Evolutionary conservation across 1,139 yeast species (phyloP).

Genomic region (Debaryomyces coudertii): DNA sequence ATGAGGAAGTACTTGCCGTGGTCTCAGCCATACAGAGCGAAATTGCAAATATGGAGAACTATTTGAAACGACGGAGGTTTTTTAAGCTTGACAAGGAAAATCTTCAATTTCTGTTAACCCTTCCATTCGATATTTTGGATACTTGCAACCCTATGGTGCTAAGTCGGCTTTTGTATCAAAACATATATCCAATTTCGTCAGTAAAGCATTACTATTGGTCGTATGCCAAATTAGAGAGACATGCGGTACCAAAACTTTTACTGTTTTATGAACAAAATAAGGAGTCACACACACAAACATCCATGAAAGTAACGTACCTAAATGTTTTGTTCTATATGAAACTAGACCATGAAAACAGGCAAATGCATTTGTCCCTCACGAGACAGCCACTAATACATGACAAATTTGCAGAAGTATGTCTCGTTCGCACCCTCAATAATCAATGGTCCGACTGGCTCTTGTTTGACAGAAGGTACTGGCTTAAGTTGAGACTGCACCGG

Average conservation of each 20-base stretch:
- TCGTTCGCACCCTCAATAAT: constrained; percentile 7
- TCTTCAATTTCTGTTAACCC: constrained; percentile 6
- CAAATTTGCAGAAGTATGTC: constrained; percentile 15
- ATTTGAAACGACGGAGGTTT: constrained; percentile 7
- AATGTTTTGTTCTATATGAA: constrained; percentile 27
- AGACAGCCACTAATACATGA: constrained; percentile 31
- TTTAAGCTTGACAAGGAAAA: constrained; percentile 6
- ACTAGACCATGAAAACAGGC: constrained; percentile 9
- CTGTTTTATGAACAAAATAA: constrained; percentile 8
- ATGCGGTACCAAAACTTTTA: constrained; percentile 30
- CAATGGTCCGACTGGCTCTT: constrained; percentile 33
- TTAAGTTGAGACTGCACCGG: constrained; percentile 22
- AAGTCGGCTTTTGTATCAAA: constrained; percentile 36
- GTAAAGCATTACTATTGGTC: constrained; percentile 48
- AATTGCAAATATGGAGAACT: constrained; percentile 2
- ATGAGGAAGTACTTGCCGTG: constrained; percentile 19
- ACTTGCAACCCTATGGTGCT: constrained; percentile 26
- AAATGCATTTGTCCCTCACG: constrained; percentile 15
- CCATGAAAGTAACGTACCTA: constrained; percentile 20
- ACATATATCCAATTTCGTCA: constrained; percentile 41
- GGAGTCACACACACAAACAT: neutral
- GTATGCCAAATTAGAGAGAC: constrained; percentile 46
- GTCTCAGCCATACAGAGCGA: constrained; percentile 12
- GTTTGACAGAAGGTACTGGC: constrained; percentile 43
- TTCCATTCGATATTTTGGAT: constrained; percentile 11